Conservation (phyloP, 768 basidiomycete genomes). For the Termitomyces sp. region DNA sequence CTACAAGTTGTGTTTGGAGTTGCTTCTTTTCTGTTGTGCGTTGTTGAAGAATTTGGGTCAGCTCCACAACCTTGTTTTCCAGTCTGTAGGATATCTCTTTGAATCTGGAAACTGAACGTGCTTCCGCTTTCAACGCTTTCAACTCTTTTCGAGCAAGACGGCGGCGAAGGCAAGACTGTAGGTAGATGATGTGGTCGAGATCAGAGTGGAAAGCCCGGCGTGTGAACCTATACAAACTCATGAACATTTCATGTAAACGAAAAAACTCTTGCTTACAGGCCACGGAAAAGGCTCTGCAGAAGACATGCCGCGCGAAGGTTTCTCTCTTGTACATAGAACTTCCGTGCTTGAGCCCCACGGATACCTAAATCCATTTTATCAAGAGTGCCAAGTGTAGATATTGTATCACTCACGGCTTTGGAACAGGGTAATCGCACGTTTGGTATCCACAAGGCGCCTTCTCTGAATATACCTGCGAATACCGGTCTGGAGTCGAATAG, state of each 20-base stretch:
- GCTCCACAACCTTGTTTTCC: constrained; percentile 99
- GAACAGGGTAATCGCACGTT: constrained; percentile 60
- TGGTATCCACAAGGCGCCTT: constrained; percentile 59
- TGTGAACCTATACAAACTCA: constrained; percentile 36
- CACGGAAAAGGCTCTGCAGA: constrained; percentile 83
- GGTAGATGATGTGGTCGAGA: constrained; percentile 68
- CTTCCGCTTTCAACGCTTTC: constrained; percentile 80
- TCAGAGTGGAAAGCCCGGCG: constrained; percentile 56
- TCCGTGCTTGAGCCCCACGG: constrained; percentile 72
- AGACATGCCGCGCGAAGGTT: constrained; percentile 58
- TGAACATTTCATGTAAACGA: not conserved
- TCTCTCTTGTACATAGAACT: constrained; percentile 51
- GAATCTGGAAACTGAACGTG: constrained; percentile 96
- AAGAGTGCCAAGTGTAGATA: not conserved
- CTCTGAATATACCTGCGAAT: constrained; percentile 73
- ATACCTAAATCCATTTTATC: constrained; percentile 43
- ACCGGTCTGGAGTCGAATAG: constrained; percentile 70
- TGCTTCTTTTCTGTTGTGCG: constrained; percentile 91
- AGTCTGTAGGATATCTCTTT: constrained; percentile 97
- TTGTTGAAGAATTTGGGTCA: constrained; percentile 90
- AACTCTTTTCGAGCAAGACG: constrained; percentile 85
- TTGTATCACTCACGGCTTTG: constrained; percentile 73
- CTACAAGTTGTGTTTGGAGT: constrained; percentile 66
- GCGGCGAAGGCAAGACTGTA: constrained; percentile 92
- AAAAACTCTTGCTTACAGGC: constrained; percentile 52